These are phyloP conservation scores for Kwoniella heveanensis DNA, from an alignment of 768 basidiomycete genomes.

Conservation along the genomic window DNA sequence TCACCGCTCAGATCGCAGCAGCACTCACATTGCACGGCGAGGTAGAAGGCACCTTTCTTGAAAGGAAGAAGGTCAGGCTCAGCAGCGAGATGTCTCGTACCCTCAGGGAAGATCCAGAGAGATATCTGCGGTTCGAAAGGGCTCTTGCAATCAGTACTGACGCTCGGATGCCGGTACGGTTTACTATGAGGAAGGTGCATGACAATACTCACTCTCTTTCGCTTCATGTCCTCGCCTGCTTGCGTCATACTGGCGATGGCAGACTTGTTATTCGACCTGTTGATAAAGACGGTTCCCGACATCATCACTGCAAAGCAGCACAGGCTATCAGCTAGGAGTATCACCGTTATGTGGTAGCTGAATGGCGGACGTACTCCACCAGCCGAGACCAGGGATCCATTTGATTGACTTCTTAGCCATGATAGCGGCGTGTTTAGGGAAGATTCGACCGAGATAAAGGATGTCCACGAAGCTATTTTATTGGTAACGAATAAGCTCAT, in stretches of 20 bases:
- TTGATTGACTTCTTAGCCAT: constrained; percentile 89
- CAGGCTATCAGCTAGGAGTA: background rate
- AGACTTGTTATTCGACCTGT: constrained; percentile 72
- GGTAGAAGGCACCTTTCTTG: constrained; percentile 97
- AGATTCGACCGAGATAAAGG: constrained; percentile 74
- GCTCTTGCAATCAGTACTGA: background rate
- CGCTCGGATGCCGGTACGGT: too few species aligned
- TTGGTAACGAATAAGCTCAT: constrained; percentile 56
- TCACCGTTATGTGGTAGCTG: background rate
- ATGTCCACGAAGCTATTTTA: constrained; percentile 59
- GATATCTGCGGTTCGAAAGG: constrained; percentile 60
- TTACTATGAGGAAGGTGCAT: too few species aligned
- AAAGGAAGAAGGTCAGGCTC: constrained; percentile 73
- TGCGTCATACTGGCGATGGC: constrained; percentile 75
- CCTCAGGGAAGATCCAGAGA: constrained; percentile 94
- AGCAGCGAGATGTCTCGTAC: constrained; percentile 75
- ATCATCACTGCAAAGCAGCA: constrained; percentile 62
- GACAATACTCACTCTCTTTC: constrained; percentile 48
- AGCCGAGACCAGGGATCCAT: constrained; percentile 77
- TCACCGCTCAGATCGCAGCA: background rate
- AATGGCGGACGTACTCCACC: constrained; percentile 62
- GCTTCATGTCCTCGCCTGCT: constrained; percentile 78
- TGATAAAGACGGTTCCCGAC: constrained; percentile 88
- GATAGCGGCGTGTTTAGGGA: constrained; percentile 79
- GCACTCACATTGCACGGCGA: constrained; percentile 69